A percentile compares a stretch with the other conserved stretches of the same genome.
phyloP scores from a whole-genome alignment of 768 basidiomycete species.

The Galerina sulciceps region DNA sequence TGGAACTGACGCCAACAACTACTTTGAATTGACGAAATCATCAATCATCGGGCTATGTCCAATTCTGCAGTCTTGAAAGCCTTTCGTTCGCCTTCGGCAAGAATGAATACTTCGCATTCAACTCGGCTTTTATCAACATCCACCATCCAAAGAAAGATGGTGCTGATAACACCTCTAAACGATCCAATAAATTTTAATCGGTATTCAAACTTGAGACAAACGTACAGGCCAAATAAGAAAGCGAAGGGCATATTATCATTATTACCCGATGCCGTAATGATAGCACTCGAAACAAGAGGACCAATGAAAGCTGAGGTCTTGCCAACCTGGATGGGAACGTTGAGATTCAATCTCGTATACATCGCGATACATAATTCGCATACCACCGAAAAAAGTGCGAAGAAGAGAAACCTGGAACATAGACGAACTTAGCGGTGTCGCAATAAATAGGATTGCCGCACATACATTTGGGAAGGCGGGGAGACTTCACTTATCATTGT shows the following conservation, averaged over 20 bases:
- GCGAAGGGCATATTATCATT: constrained; percentile 81
- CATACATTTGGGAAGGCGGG: constrained; percentile 70
- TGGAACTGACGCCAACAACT: not conserved
- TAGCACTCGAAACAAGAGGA: constrained; percentile 74
- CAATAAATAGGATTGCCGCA: not conserved
- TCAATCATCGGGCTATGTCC: not conserved
- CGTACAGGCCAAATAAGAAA: constrained; percentile 72
- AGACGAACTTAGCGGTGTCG: constrained; percentile 10
- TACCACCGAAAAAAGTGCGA: constrained; percentile 75
- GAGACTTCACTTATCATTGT: constrained; percentile 85
- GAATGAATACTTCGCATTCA: constrained; percentile 67
- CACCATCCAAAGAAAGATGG: constrained; percentile 62
- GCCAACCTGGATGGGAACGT: constrained; percentile 48
- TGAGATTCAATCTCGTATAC: not conserved
- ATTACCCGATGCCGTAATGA: constrained; percentile 67
- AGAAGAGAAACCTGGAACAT: constrained; percentile 63
- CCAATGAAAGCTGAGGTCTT: constrained; percentile 82
- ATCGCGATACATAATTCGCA: constrained; percentile 11
- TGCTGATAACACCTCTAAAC: constrained; percentile 54
- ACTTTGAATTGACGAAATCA: not conserved
- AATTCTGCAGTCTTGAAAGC: constrained; percentile 22
- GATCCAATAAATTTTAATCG: not conserved
- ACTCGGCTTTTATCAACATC: constrained; percentile 65
- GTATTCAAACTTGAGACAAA: constrained; percentile 13
- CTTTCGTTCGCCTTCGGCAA: constrained; percentile 47